Base-by-base conservation (phyloP, 306 rosid genomes). In the Herpetospermum pedunculosum region DNA sequence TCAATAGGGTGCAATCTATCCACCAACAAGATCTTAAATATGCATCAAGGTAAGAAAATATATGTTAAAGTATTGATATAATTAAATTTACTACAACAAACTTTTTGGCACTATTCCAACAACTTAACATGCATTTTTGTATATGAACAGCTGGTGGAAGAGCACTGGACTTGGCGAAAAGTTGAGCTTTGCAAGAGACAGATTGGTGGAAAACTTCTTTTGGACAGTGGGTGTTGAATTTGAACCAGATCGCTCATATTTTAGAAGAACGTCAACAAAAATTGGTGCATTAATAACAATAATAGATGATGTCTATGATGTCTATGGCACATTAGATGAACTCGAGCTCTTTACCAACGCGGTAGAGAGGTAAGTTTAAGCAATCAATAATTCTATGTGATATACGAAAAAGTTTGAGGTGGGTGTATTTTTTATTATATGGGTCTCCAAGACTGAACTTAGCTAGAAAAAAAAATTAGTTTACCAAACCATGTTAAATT, bases 171-270 rank as follows among this genome's bases (percentile, higher is more conserved):
- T 57, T 57, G 19, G 37, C 0, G 10, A 57, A 57, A 57, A 57
- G 64, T 13, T 57, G 64, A 57, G 64, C 21, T 57, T 57, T 29
- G 37, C 64, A 1, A 57, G 64, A 57, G 64, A 57, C 13, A 26
- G 64, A 29, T 57, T 57, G 37, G 14, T 28, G 21, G 38, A 57
- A 13, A 2, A 1, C 21, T 77, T 76, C 65, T 65, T 55, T 9
- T 81, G 81, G 84, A 25, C 47, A 0, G 78, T 81, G 7, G 78
- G 73, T 4, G 0, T 14, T 6, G 46, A 10, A 16, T 74, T 35
- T 41, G 54, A 69, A 21, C 76, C 71, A n/a, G 26, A 77, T 2
- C 3, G 25, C 8, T 25, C 34, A 3, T 25, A 54, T 54, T 54
- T 23, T 23, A 54, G 62, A 25, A 54, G 32, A 54, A 4, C 0